These are phyloP conservation scores for Pelargonium australe DNA, from an alignment of 441 rosid species.

Conservation along the genomic window DNA sequence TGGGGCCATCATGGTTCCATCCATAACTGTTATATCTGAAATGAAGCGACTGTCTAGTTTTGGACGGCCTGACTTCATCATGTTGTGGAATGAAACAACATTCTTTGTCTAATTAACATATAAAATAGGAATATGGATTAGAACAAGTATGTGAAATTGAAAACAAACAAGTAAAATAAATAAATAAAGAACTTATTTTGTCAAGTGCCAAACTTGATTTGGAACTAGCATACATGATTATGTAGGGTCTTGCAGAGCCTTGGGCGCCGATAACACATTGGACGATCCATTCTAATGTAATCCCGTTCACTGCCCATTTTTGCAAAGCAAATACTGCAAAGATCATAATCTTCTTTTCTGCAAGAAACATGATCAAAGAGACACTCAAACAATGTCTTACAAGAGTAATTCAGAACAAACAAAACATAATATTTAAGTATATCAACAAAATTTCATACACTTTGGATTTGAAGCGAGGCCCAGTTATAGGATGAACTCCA, in stretches of 20 bases:
- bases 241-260: conserved; percentile 30
- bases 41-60: conserved; percentile 73
- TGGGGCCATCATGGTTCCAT: conserved; percentile 78
- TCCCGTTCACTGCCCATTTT: conserved; percentile 64
- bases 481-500: conserved; percentile 78
- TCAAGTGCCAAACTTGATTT: conserved; percentile 12
- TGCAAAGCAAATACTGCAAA: conserved; percentile 71
- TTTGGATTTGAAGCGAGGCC: conserved; percentile 80
- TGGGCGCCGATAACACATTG: conserved; percentile 32
- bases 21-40: conserved; percentile 70
- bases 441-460: conserved; percentile 44
- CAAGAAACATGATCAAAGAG: conserved; percentile 9
- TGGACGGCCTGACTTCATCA: conserved; percentile 30
- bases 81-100: conserved; percentile 15
- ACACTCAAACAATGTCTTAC: not conserved
- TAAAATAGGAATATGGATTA: not conserved
- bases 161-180: too few species aligned
- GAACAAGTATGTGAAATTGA: not conserved
- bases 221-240: conserved; percentile 30
- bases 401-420: not conserved
- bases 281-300: conserved; percentile 63
- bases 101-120: conserved; percentile 20
- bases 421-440: not conserved
- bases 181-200: not conserved
- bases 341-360: conserved; percentile 80